Conservation (phyloP, 768 basidiomycete species). For the Phylloporus sp. region DNA sequence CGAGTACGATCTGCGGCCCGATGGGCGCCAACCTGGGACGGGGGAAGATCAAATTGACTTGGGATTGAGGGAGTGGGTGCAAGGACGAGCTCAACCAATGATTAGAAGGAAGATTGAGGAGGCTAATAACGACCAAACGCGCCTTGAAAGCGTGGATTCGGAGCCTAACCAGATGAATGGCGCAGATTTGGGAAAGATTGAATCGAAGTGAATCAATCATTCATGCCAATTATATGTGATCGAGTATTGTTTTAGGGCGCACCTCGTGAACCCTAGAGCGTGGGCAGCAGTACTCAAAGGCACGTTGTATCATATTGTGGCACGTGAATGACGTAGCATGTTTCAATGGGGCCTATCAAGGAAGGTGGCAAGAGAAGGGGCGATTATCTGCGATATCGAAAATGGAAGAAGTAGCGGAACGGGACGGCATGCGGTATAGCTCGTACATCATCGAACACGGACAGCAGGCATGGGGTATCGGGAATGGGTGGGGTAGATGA, state of each 20-base stretch:
- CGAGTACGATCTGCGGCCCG: background rate
- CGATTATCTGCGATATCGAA: conserved; percentile 8
- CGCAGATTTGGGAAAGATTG: background rate
- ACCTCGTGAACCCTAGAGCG: background rate
- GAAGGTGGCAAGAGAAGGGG: background rate
- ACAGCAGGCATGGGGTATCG: conserved; percentile 11
- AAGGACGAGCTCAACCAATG: background rate
- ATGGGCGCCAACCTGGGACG: background rate
- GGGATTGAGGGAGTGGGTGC: background rate
- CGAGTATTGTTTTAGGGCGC: background rate
- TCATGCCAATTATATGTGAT: background rate
- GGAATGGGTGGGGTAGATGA: conserved; percentile 14
- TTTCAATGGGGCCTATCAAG: background rate
- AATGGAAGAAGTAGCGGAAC: conserved; percentile 7
- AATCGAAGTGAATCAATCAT: conserved; percentile 1
- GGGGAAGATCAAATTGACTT: background rate
- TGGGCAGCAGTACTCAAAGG: conserved; percentile 8
- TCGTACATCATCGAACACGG: conserved; percentile 17
- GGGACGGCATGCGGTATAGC: background rate
- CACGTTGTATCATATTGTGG: background rate
- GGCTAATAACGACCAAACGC: conserved; percentile 7
- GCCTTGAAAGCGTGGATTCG: conserved; percentile 13
- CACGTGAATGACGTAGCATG: background rate
- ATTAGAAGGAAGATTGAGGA: background rate
- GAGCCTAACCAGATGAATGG: conserved; percentile 1